Conservation (phyloP, 1,284 basidiomycete genomes). For the Athelia psychrophila region DNA sequence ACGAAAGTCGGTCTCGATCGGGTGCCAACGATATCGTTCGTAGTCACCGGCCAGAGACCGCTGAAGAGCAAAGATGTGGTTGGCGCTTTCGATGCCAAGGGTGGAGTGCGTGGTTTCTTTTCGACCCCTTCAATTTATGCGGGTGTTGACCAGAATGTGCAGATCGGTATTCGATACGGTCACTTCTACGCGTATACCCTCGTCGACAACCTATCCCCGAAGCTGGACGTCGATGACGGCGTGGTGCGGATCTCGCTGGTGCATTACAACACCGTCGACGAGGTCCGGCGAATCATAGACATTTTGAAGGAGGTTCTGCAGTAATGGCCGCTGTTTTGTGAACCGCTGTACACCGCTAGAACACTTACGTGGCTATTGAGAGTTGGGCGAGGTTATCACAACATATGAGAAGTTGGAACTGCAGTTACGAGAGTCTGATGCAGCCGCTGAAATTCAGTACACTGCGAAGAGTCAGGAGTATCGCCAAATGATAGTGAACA, state of each 20-base stretch:
- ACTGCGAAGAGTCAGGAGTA: no score
- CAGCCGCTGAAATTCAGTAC: no score
- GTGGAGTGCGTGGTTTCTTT: conserved; percentile 46
- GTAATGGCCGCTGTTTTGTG: no score
- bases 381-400: no score
- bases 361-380: no score
- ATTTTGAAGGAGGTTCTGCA: conserved; percentile 46
- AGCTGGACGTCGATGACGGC: conserved; percentile 58
- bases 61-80: conserved; percentile 64
- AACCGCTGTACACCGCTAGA: no score
- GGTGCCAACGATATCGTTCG: conserved; percentile 75
- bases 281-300: conserved; percentile 57
- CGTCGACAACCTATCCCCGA: conserved; percentile 49
- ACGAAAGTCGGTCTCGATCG: conserved; percentile 39
- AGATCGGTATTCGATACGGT: conserved; percentile 78
- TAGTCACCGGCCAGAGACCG: conserved; percentile 53
- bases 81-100: conserved; percentile 55
- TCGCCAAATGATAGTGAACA: no score
- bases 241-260: conserved; percentile 78
- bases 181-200: conserved; percentile 79
- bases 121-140: not conserved
- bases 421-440: no score
- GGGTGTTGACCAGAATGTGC: conserved; percentile 1
- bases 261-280: conserved; percentile 76
- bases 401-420: no score